These are phyloP conservation scores for Carex parvula DNA, from an alignment of 176 grass and related monocot species.

Conservation along the genomic window DNA sequence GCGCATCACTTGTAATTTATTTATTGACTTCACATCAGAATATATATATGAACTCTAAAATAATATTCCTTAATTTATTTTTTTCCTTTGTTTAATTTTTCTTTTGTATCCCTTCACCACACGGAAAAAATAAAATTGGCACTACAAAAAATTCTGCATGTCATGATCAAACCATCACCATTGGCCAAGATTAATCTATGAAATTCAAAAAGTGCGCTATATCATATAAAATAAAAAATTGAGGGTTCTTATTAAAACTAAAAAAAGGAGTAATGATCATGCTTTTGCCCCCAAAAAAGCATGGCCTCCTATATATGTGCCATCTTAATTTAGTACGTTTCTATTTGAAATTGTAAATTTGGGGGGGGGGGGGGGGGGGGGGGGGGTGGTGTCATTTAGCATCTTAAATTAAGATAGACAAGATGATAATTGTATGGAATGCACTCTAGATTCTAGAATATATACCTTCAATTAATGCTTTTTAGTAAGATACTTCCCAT, in stretches of 20 bases:
- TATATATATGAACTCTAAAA: neutral
- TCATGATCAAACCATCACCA: neutral
- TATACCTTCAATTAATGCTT: neutral
- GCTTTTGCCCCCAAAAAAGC: neutral
- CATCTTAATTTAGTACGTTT: neutral
- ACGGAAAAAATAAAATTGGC: neutral
- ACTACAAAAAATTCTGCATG: neutral
- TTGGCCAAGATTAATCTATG: neutral
- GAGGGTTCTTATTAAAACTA: neutral
- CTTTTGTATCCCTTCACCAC: neutral
- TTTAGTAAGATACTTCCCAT: neutral
- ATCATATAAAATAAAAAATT: neutral
- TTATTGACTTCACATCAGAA: constrained; percentile 7
- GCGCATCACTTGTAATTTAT: neutral
- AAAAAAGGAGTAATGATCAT: neutral
- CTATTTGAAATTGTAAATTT: neutral
- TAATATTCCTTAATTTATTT: neutral
- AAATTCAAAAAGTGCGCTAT: neutral
- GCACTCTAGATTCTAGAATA: neutral
- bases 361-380: neutral
- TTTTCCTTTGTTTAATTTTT: neutral
- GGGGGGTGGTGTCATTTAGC: neutral
- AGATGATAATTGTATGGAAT: neutral
- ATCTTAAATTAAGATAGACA: neutral
- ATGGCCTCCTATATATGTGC: neutral